Percentiles rank a stretch among this genome's conserved stretches.
phyloP scores from a whole-genome alignment of 2,329 filamentous ascomycete genomes.

The Pseudophaeomoniella oleicola region DNA sequence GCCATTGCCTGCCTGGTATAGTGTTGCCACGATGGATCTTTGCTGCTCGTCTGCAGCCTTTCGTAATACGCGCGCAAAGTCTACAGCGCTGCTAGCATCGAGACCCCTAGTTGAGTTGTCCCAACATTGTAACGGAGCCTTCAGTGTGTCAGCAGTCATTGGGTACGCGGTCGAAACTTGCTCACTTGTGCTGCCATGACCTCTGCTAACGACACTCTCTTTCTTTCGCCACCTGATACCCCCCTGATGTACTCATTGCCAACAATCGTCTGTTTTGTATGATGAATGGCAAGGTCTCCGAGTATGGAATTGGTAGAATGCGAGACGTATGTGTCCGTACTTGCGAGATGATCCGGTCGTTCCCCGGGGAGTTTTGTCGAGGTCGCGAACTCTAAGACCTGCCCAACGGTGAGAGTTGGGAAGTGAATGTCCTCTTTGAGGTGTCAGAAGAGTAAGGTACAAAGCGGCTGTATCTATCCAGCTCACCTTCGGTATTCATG shows the following conservation, averaged over 20 bases:
- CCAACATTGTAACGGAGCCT: constrained; percentile 55
- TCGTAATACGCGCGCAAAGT: constrained; percentile 41
- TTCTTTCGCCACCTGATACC: constrained; percentile 54
- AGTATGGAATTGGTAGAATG: constrained; percentile 60
- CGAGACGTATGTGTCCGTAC: constrained; percentile 60
- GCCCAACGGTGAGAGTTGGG: too few species aligned
- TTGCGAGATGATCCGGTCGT: constrained; percentile 58
- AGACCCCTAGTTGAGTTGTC: constrained; percentile 46
- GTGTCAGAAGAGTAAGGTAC: too few species aligned
- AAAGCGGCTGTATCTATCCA: too few species aligned
- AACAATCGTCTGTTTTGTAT: constrained; percentile 51
- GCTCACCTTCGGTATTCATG: too few species aligned
- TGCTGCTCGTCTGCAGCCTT: too few species aligned
- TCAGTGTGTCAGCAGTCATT: too few species aligned
- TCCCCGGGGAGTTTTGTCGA: constrained; percentile 76
- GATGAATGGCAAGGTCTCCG: constrained; percentile 70
- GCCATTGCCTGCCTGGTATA: constrained; percentile 39
- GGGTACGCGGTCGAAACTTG: too few species aligned
- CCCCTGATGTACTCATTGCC: constrained; percentile 53
- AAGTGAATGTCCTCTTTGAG: too few species aligned
- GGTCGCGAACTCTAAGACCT: too few species aligned
- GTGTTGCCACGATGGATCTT: constrained; percentile 48
- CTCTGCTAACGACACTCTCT: constrained; percentile 56
- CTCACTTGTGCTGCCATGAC: constrained; percentile 35
- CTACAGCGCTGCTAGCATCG: constrained; percentile 42